Evolutionary conservation across 306 rosid genomes (phyloP), one percentile per base, ranked within the genome.

Genomic region (Castanopsis chinensis): DNA sequence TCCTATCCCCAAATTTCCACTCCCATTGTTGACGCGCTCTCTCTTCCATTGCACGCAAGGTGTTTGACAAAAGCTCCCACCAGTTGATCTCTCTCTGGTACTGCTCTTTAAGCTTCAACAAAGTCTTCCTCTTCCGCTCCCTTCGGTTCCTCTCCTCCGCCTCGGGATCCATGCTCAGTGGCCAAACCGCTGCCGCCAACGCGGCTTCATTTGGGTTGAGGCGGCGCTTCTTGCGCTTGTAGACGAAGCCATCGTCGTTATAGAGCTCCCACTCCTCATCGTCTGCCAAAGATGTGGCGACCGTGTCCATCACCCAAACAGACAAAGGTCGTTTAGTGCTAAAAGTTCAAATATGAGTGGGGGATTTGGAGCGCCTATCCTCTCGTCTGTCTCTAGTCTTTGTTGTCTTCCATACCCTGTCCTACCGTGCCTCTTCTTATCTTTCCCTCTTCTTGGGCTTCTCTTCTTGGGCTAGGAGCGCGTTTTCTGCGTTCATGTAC

Each of bases 171-270:
- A 71, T 68, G 4, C 11, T 81, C 55, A 14, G 5, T 9, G 58
- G 5, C 17, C 80, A 28, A 1, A 72, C 56, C 5, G 43, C 25
- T 12, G 59, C 72, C 11, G 74, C n/a, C 5, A 27, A 65, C 18
- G 80, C 41, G 1, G 15, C 65, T 9, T 43, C 27, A 11, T 71
- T 64, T 12, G 88, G 67, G 53, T 85, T 81, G 13, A 82, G 73
- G 0, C 85, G 82, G 78, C 85, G 91, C 82, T 84, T 85, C 84
- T 87, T 91, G 78, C 90, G 91, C 80, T 87, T 89, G 91, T 80
- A 92, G 86, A 92, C 88, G 85, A 92, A 89, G 70, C 93, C 94
- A 45, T 90, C 96, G 76, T 92, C 91, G 90, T 84, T 83, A 82
- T 83, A 75, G 82, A 92, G 89, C 71, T 92, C 93, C 97, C 96